Percentiles rank a stretch among this genome's conserved stretches.
These are phyloP conservation scores for Fraxinus sp. DNA, from an alignment of 305 asterid genomes.

Conservation along the genomic window DNA sequence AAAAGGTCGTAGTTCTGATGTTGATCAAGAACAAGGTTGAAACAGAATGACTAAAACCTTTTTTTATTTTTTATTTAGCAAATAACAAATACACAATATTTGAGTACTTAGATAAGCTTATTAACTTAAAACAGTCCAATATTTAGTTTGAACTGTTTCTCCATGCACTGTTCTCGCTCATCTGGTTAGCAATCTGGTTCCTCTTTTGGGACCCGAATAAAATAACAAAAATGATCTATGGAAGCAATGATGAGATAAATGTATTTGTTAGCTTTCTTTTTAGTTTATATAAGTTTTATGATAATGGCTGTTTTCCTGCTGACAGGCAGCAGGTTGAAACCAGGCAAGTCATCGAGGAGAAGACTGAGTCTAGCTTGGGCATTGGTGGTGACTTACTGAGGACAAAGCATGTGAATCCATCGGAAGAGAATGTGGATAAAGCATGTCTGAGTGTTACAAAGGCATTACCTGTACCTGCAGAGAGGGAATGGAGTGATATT, in stretches of 20 bases:
- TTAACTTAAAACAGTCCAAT: background rate
- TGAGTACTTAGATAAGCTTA: background rate
- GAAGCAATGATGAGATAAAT: background rate
- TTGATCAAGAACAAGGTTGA: background rate
- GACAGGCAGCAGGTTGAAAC: constrained; percentile 77
- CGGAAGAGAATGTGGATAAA: constrained; percentile 89
- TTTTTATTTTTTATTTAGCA: background rate
- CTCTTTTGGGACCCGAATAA: background rate
- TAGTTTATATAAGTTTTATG: background rate
- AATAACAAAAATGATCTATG: background rate
- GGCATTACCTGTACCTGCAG: constrained; percentile 45
- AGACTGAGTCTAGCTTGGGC: constrained; percentile 65
- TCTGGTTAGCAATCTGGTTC: background rate
- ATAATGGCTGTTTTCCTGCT: constrained; percentile 18
- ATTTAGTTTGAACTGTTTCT: background rate
- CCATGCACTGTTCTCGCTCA: background rate
- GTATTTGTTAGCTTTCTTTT: constrained; percentile 7
- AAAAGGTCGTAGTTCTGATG: background rate
- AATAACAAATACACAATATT: background rate
- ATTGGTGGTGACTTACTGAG: constrained; percentile 45
- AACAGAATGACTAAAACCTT: background rate
- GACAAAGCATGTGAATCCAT: constrained; percentile 87
- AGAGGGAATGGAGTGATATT: constrained; percentile 94
- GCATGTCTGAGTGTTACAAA: constrained; percentile 76
- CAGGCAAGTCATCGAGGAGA: constrained; percentile 70